Evolutionary conservation across 2,329 filamentous ascomycete genomes (phyloP), one percentile per base, ranked within the genome.

Genomic region (Sporothrix protearum): DNA sequence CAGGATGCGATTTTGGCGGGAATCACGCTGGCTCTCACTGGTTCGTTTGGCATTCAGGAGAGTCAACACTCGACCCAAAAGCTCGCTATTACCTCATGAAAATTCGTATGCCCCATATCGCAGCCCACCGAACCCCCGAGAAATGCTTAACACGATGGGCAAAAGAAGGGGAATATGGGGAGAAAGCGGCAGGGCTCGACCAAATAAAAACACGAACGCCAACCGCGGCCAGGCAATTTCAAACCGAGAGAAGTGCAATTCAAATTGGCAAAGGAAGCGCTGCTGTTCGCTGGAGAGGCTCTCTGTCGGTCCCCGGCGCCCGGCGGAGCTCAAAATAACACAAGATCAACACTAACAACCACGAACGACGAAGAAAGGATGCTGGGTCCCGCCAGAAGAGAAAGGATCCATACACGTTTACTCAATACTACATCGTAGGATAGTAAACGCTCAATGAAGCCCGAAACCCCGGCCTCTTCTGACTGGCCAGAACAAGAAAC

Each of bases 51-150:
- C 14, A 19, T 49, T 66, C 61, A 47, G 39, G 42, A 19, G 25
- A 49, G 59, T 63, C 25, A 63, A 63, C 36, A 63, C 30, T 36
- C 5, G 16, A 19, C 22, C 22, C n/a, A 36, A 53, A 55, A 53
- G 8, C 16, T 53, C 12, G 57, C 70, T 67, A 71, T 71, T 71
- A 71, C 70, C 70, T 71, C 45, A 71, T 45, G 28, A 33, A 71
- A 68, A 71, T 19, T 49, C 33, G 12, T 8, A 7, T n/a, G 49
- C 69, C 59, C 61, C 47, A 14, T 71, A 28, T 42, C 10, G 8
- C 39, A 22, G 69, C 47, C 49, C 33, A 69, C 53, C 68, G n/a
- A 47, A 8, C 64, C 25, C 45, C 45, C 64, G 19, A 67, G 28
- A 66, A 22, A n/a, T 66, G 59, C 42, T 47, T n/a, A n/a, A 47